Conservation (phyloP, 148 eudicot genomes). For the Heliamphora exappendiculata region DNA sequence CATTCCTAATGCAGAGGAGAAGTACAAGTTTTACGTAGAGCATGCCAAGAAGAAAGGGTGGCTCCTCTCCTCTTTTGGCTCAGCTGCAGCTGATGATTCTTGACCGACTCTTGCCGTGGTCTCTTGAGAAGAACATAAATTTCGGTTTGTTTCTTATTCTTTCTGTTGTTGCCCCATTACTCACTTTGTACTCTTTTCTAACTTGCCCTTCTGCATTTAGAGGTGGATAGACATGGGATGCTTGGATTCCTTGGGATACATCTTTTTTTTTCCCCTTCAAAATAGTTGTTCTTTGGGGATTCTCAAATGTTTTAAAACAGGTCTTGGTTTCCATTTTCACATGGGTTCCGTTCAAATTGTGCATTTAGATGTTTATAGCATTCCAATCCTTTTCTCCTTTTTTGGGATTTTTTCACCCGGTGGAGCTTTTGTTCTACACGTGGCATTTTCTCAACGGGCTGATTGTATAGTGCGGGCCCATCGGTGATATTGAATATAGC, state of each 20-base stretch:
- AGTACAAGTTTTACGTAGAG: slow-evolving; percentile 28
- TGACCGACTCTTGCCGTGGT: slow-evolving; percentile 7
- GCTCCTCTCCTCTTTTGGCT: slow-evolving; percentile 35
- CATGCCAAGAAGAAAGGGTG: slow-evolving; percentile 37
- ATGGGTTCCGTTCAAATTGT: no score
- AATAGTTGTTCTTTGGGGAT: no score
- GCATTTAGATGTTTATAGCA: no score
- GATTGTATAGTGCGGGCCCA: no score
- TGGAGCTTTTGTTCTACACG: no score
- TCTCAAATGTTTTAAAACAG: no score
- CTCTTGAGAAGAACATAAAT: slow-evolving; percentile 17
- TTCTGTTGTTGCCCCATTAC: slow-evolving; percentile 7
- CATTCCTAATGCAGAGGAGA: slow-evolving; percentile 44
- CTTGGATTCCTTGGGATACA: neutral
- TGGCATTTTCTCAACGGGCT: no score
- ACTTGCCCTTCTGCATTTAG: neutral
- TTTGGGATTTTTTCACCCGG: no score
- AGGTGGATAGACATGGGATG: slow-evolving; percentile 5
- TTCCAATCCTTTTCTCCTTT: no score
- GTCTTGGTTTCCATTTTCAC: no score
- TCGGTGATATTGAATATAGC: no score
- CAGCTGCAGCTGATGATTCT: neutral
- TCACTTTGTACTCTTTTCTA: neutral
- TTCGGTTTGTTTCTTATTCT: slow-evolving; percentile 1
- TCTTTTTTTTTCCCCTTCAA: no score